Percentiles rank a stretch among this genome's conserved stretches.
Evolutionary conservation across 139 green algal species (phyloP).

Genomic region (Edaphochlamys debaryana): DNA sequence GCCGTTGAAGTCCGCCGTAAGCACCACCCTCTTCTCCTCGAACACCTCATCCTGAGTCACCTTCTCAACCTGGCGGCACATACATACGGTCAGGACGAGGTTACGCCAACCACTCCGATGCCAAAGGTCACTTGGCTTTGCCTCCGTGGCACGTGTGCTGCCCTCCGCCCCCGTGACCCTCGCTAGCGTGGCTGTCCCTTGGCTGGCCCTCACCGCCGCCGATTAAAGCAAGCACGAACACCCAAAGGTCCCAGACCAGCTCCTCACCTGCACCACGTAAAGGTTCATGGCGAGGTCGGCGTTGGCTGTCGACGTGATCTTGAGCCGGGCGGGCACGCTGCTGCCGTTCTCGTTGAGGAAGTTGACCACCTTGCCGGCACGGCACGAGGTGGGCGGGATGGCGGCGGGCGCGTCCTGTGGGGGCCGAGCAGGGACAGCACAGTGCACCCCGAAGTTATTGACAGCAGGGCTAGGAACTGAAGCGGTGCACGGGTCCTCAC

Average conservation of each 20-base stretch:
- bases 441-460: background rate
- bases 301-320: background rate
- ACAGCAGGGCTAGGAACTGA: background rate
- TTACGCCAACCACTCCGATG: no score
- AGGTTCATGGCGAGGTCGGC: no score
- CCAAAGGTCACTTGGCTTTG: no score
- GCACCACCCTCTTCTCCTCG: constrained; percentile 14
- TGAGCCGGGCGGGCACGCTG: constrained; percentile 36
- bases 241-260: no score
- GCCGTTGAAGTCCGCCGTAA: constrained; percentile 3
- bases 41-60: background rate
- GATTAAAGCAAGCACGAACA: no score
- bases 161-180: no score
- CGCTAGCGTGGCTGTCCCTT: no score
- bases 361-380: constrained; percentile 49
- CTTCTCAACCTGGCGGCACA: constrained; percentile 26
- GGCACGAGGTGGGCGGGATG: constrained; percentile 38
- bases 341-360: constrained; percentile 37
- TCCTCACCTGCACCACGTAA: background rate
- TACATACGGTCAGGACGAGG: background rate
- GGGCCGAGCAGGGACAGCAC: no score
- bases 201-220: no score
- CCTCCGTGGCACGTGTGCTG: no score
- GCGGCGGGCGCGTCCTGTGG: constrained; percentile 9
- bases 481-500: background rate